Base-by-base conservation (phyloP, 148 eudicot genomes). In the Rhododendron ovatum region DNA sequence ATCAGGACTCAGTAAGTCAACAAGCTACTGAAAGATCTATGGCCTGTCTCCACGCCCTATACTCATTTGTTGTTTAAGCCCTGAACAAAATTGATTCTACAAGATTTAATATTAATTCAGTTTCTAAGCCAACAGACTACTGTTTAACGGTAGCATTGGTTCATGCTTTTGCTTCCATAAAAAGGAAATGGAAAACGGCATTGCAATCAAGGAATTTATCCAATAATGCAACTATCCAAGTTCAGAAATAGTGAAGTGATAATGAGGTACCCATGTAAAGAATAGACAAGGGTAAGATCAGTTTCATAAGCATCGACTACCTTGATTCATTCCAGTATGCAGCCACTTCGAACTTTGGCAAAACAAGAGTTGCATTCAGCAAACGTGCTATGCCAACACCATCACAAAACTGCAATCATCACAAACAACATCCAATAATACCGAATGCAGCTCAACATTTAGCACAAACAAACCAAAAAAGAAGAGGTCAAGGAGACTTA, bases 241-340 rank as follows among this genome's bases (percentile, higher is more conserved):
- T 14, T 26, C 53, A 45, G 37, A 13, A 14, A 65, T 50, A 63
- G 57, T 20, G 59, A 84, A 71, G 2, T 48, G 39, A 45, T 28
- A 14, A 84, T 37, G 13, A 18, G n/a, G 11, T 30, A 28, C 14
- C 30, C 53, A 59, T 17, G 22, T 30, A 73, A 35, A 28, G 20
- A 33, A 71, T 33, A 13, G 22, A 30, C 5, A 5, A 30, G 20
- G 41, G 22, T 33, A 71, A 69, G 75, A 28, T 69, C 35, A 69
- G 15, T 28, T 30, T 45, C 10, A 55, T 67, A 55, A 55, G 37
- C 33, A 37, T 48, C 7, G 78, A 57, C 80, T 92, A 97, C 99
- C 99, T 97, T n/a, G 99, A 92, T 85, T 97, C 99, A 80, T 97
- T 97, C 99, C 99, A 97, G 85, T 97, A 97, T 26, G 99, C 98